These are phyloP conservation scores for Panellus pusillus DNA, from an alignment of 768 basidiomycete genomes.

Conservation along the genomic window DNA sequence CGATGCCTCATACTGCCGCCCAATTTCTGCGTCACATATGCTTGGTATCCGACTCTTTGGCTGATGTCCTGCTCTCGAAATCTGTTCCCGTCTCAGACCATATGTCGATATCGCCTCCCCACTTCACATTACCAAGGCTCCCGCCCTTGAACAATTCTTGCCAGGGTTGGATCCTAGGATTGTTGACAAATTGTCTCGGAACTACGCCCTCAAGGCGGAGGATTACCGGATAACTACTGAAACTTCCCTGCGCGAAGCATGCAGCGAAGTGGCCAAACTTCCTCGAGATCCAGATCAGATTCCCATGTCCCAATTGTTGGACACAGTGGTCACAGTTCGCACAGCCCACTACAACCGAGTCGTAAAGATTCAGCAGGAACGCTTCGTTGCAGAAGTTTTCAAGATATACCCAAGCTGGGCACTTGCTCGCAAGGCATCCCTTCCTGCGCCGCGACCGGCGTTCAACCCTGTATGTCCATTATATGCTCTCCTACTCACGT, in stretches of 20 bases:
- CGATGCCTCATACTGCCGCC: no score
- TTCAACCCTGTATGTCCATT: constrained; percentile 26
- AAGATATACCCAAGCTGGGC: not conserved
- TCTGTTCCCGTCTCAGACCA: no score
- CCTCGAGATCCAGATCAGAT: not conserved
- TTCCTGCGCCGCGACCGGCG: not conserved
- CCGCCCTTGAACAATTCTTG: not conserved
- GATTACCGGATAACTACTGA: no score
- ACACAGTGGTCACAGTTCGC: not conserved
- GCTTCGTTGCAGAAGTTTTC: not conserved
- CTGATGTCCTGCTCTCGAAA: no score
- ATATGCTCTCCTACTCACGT: not conserved
- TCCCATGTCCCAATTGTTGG: not conserved
- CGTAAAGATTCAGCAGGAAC: not conserved
- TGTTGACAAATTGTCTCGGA: not conserved
- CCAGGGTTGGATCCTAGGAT: not conserved
- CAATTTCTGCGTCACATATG: no score
- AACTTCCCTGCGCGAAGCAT: not conserved
- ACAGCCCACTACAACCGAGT: not conserved
- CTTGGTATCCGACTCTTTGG: no score
- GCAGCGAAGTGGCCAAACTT: not conserved
- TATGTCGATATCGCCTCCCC: no score
- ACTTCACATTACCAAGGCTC: not conserved
- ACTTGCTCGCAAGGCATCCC: not conserved
- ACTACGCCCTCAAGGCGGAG: no score